Evolutionary conservation across 495 filamentous ascomycete genomes (phyloP).

Genomic region (Acidiella bohemica): DNA sequence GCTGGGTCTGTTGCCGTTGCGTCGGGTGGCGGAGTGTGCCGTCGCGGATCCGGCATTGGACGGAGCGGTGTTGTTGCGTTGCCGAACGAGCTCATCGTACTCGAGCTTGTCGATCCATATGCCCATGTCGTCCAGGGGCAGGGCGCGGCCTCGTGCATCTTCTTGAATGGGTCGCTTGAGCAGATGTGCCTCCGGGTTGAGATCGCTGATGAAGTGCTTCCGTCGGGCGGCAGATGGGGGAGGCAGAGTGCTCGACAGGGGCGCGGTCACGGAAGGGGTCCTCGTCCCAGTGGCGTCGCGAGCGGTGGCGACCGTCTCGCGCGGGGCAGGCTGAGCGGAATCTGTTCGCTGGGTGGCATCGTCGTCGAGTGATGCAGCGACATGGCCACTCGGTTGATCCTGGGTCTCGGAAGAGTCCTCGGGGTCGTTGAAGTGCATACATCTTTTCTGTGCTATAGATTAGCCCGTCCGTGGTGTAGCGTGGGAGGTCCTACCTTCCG

Average conservation of each 20-base stretch:
- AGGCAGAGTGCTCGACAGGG: not conserved
- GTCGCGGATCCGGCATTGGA: not conserved
- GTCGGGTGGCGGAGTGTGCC: not conserved
- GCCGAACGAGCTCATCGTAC: slow-evolving; percentile 7
- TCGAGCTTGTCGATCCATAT: slow-evolving; percentile 30
- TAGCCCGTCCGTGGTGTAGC: not conserved
- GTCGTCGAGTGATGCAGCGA: not conserved
- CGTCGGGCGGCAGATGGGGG: not conserved
- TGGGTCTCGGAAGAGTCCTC: not conserved
- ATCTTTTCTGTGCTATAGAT: slow-evolving; percentile 18
- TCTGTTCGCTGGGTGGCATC: not conserved
- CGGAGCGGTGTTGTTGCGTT: not conserved
- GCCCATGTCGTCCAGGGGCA: slow-evolving; percentile 27
- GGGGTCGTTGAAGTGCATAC: slow-evolving; percentile 5
- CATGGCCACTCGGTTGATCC: not conserved
- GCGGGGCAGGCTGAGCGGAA: slow-evolving; percentile 1
- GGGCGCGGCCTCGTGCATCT: slow-evolving; percentile 26
- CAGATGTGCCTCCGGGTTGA: slow-evolving; percentile 41
- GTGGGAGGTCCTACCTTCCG: slow-evolving; percentile 8
- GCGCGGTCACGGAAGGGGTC: not conserved
- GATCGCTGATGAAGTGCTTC: slow-evolving; percentile 39
- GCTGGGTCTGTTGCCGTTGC: not conserved
- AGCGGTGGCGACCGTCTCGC: not conserved
- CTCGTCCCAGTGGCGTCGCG: too few species aligned
- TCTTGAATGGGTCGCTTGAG: slow-evolving; percentile 14